These are phyloP conservation scores for Thalassiosira sp. DNA, from an alignment of 352 stramenopile species.

Conservation along the genomic window DNA sequence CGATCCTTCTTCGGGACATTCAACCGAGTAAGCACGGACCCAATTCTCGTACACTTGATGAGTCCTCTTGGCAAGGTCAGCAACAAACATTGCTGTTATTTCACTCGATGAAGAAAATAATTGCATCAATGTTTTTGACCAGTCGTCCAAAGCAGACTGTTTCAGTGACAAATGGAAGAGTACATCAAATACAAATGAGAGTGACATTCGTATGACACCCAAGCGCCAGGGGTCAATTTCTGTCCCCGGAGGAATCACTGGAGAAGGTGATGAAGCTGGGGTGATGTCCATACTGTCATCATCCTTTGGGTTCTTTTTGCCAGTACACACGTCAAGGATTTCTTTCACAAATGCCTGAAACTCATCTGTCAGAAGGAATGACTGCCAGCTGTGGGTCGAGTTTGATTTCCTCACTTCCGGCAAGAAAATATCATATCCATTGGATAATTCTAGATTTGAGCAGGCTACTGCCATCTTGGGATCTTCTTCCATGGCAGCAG, in stretches of 20 bases:
- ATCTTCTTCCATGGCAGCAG: constrained; percentile 61
- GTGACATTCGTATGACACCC: constrained; percentile 62
- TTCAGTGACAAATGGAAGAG: constrained; percentile 76
- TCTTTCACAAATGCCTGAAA: constrained; percentile 92
- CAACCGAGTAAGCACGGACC: constrained; percentile 76
- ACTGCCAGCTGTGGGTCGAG: constrained; percentile 92
- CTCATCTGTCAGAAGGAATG: constrained; percentile 93
- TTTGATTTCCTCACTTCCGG: constrained; percentile 92
- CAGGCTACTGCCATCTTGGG: constrained; percentile 21
- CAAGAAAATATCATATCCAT: constrained; percentile 85
- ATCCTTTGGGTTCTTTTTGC: constrained; percentile 6
- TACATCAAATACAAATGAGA: constrained; percentile 83
- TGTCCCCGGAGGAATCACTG: constrained; percentile 35
- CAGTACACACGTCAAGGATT: constrained; percentile 67
- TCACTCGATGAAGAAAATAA: constrained; percentile 59
- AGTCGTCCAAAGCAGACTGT: constrained; percentile 58
- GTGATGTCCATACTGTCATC: constrained; percentile 50
- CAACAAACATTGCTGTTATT: constrained; percentile 61
- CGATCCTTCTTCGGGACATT: constrained; percentile 72
- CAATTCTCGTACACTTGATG: constrained; percentile 77
- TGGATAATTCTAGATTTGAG: constrained; percentile 49
- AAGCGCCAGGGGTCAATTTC: constrained; percentile 52
- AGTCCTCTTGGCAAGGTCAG: constrained; percentile 71
- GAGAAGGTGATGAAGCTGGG: constrained; percentile 37
- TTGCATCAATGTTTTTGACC: constrained; percentile 70